Conservation (phyloP, 163 green algal genomes). For the Scenedesmus sp. region DNA sequence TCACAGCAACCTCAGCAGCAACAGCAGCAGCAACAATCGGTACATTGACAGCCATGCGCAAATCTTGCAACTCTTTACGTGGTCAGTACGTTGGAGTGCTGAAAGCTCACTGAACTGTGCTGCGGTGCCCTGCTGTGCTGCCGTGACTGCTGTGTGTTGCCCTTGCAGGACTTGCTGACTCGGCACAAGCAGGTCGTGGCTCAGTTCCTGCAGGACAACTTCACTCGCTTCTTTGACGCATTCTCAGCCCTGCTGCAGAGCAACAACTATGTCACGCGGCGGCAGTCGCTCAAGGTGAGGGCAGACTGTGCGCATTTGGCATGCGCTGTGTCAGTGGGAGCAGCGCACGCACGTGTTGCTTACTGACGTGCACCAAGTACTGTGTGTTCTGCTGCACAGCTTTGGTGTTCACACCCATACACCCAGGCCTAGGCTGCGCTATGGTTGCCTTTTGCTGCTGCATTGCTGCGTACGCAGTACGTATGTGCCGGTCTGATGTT, state of each 20-base stretch:
- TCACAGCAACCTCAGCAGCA: no score
- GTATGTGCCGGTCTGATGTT: background rate
- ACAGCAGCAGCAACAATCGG: no score
- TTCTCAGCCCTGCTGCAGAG: slow-evolving; percentile 87
- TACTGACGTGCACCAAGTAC: no score
- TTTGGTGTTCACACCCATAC: no score
- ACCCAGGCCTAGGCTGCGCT: no score
- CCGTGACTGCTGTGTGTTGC: background rate
- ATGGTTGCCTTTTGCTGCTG: no score
- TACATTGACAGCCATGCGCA: no score
- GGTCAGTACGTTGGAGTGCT: background rate
- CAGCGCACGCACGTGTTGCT: no score
- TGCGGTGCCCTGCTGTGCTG: background rate
- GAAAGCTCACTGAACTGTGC: no score
- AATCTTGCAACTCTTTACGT: no score
- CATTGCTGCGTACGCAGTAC: background rate
- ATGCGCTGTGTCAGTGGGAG: background rate
- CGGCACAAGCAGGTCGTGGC: slow-evolving; percentile 91
- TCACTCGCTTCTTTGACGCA: slow-evolving; percentile 86
- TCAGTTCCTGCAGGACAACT: slow-evolving; percentile 86
- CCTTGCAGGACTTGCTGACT: slow-evolving; percentile 90
- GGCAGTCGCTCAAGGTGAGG: slow-evolving; percentile 78
- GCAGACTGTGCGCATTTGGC: background rate
- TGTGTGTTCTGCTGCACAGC: no score
- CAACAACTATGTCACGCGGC: slow-evolving; percentile 94